Evolutionary conservation across 208 protist species (phyloP), one percentile per base, ranked within the genome.

Genomic region (Trypanosoma cruzi): DNA sequence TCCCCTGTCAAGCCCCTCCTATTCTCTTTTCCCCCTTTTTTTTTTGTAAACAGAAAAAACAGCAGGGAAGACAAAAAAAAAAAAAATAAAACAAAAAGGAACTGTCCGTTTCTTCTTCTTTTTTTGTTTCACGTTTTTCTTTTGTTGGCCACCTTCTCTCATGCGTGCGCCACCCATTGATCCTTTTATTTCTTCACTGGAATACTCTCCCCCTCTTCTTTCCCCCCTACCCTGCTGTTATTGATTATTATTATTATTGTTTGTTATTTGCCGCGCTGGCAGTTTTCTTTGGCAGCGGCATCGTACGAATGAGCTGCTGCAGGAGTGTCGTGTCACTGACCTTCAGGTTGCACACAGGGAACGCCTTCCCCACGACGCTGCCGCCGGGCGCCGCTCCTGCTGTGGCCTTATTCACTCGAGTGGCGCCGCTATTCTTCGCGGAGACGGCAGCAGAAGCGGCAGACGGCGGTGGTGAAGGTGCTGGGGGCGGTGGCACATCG

Each of bases 271-370:
- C 36, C 10, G 11, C 20, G 32, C 14, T 56, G 62, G 1, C 74
- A 31, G 80, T 82, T 68, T 60, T 53, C 75, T 90, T 89, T 22
- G 90, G 84, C 13, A 84, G 36, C 26, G 83, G 75, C 83, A 92
- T 93, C 40, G 80, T 84, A 24, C 60, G 65, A 66, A 95, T 73
- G 48, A 96, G 80, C 55, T 77, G 68, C 20, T 70, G 65, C 59
- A 96, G 79, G 44, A 96, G 58, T 28, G 71, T 61, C 2, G 83
- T 91, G 71, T 96, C 90, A 52, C 80, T 82, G 16, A 92, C 82
- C 58, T 73, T 80, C 7, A 79, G 74, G 63, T 89, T 89, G 52
- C 76, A 77, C 48, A 91, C 88, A 29, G 77, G 81, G 3, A 42
- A 64, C 0, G 78, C 34, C 68, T 81, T 49, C 53, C 91, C 64